Evolutionary conservation across 1,284 basidiomycete genomes (phyloP).

Genomic region (Xanthoconium separans): DNA sequence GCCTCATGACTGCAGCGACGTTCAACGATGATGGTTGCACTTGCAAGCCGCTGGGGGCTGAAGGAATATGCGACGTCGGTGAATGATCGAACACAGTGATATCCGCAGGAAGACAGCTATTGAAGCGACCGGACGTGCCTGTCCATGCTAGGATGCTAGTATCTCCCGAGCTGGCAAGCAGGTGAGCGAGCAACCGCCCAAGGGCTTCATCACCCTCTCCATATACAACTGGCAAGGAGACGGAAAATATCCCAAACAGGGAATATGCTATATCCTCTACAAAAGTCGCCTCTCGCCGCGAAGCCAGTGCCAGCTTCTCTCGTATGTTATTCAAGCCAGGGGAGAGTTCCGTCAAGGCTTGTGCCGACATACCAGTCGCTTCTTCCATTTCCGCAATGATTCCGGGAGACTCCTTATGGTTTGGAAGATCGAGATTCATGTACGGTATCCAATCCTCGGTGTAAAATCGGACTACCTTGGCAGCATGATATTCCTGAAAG

Average conservation of each 20-base stretch:
- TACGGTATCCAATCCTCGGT: background rate
- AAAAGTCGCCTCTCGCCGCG: background rate
- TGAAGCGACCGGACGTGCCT: background rate
- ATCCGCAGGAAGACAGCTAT: background rate
- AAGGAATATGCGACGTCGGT: background rate
- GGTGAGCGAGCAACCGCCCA: background rate
- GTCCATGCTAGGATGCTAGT: constrained; percentile 4
- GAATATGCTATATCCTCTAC: constrained; percentile 4
- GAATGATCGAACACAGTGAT: background rate
- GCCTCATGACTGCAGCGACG: background rate
- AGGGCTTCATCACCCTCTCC: background rate
- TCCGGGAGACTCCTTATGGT: constrained; percentile 1
- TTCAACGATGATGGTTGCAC: background rate
- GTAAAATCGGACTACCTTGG: constrained; percentile 1
- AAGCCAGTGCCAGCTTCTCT: background rate
- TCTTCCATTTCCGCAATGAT: constrained; percentile 2
- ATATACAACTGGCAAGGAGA: background rate
- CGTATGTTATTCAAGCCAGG: constrained; percentile 1
- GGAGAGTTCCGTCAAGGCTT: background rate
- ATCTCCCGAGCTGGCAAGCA: constrained; percentile 1
- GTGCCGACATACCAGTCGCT: background rate
- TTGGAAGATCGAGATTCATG: background rate
- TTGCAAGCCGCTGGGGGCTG: background rate
- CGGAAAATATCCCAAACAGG: background rate
- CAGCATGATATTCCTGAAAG: background rate